Evolutionary conservation across 495 filamentous ascomycete species (phyloP).

Genomic region (Paragyromitra xinjiangensis): DNA sequence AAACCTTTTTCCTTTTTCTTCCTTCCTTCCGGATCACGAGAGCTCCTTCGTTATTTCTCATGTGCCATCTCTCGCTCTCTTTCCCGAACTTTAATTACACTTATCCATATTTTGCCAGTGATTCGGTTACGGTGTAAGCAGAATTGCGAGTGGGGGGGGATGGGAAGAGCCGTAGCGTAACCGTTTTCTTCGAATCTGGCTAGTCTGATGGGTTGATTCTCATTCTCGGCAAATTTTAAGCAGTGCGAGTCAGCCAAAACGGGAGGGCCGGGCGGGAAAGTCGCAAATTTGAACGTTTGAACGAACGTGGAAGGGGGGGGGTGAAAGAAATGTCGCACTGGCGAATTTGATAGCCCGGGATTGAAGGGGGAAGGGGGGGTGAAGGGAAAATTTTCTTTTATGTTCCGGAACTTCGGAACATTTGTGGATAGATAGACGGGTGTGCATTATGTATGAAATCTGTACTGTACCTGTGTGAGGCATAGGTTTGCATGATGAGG

Average conservation of each 20-base stretch:
- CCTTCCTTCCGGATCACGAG: slow-evolving; percentile 3
- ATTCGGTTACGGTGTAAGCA: slow-evolving; percentile 29
- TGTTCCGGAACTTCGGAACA: slow-evolving; percentile 32
- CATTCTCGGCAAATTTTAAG: slow-evolving; percentile 47
- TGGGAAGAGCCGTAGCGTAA: slow-evolving; percentile 37
- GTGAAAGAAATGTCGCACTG: slow-evolving; percentile 36
- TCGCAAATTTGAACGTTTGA: slow-evolving; percentile 48
- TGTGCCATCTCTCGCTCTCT: slow-evolving; percentile 5
- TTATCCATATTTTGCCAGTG: slow-evolving; percentile 16
- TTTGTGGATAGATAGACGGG: slow-evolving; percentile 7
- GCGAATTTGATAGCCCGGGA: slow-evolving; percentile 24
- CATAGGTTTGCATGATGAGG: slow-evolving; percentile 19
- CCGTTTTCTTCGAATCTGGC: slow-evolving; percentile 20
- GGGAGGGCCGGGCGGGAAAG: slow-evolving; percentile 49
- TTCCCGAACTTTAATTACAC: slow-evolving; percentile 36
- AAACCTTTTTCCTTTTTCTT: slow-evolving; percentile 21
- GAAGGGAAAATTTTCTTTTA: slow-evolving; percentile 26
- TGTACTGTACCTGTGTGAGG: background rate
- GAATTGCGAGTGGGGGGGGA: slow-evolving; percentile 35
- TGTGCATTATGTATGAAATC: background rate
- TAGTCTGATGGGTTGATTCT: slow-evolving; percentile 35
- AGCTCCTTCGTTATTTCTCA: background rate
- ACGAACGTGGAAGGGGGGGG: slow-evolving; percentile 31
- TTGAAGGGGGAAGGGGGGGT: background rate
- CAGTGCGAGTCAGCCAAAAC: slow-evolving; percentile 41